Base-by-base conservation (phyloP, 306 rosid genomes). In the Inga laurina region DNA sequence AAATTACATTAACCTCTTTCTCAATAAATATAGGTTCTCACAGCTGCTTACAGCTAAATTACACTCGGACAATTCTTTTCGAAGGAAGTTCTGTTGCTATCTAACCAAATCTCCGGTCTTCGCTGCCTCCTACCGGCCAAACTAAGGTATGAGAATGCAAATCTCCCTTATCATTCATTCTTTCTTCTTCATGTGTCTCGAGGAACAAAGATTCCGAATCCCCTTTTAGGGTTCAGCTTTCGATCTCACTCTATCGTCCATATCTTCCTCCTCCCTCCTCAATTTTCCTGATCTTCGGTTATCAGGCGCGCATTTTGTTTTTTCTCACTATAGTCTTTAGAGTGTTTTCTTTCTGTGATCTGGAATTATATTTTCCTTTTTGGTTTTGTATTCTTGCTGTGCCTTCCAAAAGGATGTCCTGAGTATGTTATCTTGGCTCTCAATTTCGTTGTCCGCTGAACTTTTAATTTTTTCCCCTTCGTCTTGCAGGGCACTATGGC, bases 401-500 rank as follows among this genome's bases (percentile, higher is more conserved):
- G n/a, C 34, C 43, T 74, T 35, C 39, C 39, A 7, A 41, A 1
- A 67, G 16, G 3, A 62, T 30, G 39, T 44, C 56, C 32, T 72
- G 32, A 10, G 4, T 56, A 9, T 7, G 22, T 27, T 14, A 24
- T 48, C 14, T 27, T 18, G 19, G 24, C 18, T 3, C 32, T 52
- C 48, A 72, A 15, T 51, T 74, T 21, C 1, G 12, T 39, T 68
- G 18, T 7, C 27, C 6, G 24, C 72, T 82, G 21, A 78, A 37
- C 22, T 43, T 49, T 74, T 32, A 32, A 2, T 48, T 48, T 48
- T 48, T 3, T 48, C 0, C 54, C 44, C 2, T 65, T 37, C 32
- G 0, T 34, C 51, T 37, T 79, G 79, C 59, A 87, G 83, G 75
- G 70, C 27, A 35, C 43, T 2, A 87, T 87, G 90, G 85, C 67